These are phyloP conservation scores for Warburgia ugandensis DNA, from an alignment of 164 flowering plant genomes.

Conservation along the genomic window DNA sequence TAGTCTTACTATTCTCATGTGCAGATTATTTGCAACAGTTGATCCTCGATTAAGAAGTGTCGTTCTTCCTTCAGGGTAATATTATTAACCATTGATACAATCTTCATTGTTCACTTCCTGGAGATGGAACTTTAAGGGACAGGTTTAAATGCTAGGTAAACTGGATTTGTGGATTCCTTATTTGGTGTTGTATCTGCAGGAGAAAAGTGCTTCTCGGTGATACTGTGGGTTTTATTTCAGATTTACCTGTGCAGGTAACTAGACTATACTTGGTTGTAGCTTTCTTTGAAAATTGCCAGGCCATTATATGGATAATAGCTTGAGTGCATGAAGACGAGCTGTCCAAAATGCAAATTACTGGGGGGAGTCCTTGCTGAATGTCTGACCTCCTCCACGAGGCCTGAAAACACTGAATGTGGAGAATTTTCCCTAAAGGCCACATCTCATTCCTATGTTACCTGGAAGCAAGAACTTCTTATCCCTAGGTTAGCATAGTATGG, in stretches of 20 bases:
- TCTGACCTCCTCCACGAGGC: too few relatives aligned
- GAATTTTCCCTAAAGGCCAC: too few relatives aligned
- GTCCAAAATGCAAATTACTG: too few relatives aligned
- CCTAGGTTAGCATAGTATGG: too few relatives aligned
- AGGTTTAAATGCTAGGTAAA: neutral
- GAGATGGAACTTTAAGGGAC: neutral
- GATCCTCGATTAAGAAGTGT: slow-evolving; percentile 81
- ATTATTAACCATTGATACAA: neutral
- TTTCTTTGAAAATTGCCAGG: neutral
- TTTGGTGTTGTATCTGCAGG: slow-evolving; percentile 33
- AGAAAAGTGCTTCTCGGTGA: slow-evolving; percentile 88
- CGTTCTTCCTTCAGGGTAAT: slow-evolving; percentile 92
- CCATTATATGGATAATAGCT: neutral
- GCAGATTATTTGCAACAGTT: slow-evolving; percentile 95
- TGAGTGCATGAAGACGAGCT: too few relatives aligned
- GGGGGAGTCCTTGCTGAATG: too few relatives aligned
- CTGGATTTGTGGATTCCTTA: slow-evolving; percentile 2
- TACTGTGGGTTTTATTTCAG: slow-evolving; percentile 97
- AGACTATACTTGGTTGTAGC: neutral
- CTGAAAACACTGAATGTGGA: too few relatives aligned
- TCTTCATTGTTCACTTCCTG: neutral
- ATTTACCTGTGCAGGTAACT: slow-evolving; percentile 88
- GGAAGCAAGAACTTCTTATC: too few relatives aligned
- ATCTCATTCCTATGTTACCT: too few relatives aligned
- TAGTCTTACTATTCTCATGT: neutral